These are phyloP conservation scores for Apiospora koreana DNA, from an alignment of 2,329 filamentous ascomycete genomes.

Conservation along the genomic window DNA sequence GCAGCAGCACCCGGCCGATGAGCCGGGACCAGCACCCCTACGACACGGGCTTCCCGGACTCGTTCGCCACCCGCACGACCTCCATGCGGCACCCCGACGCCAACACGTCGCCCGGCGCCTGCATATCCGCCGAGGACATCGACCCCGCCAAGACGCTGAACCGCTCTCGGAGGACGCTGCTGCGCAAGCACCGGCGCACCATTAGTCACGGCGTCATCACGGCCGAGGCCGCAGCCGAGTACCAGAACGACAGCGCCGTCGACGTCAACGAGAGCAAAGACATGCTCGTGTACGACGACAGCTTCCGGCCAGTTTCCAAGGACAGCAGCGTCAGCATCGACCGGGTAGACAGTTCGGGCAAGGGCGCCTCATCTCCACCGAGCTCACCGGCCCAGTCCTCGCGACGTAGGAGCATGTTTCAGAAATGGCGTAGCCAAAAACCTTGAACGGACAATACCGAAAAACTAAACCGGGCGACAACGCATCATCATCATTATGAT, in stretches of 20 bases:
- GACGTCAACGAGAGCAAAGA: constrained; percentile 22
- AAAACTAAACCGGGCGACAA: not conserved
- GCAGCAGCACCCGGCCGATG: constrained; percentile 28
- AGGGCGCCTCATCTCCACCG: not conserved
- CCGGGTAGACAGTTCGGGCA: not conserved
- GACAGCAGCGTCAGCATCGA: constrained; percentile 10
- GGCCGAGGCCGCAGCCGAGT: constrained; percentile 37
- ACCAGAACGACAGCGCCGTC: constrained; percentile 27
- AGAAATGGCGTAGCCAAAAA: constrained; percentile 5
- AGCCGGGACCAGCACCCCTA: constrained; percentile 25
- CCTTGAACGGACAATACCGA: not conserved
- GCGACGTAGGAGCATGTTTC: constrained; percentile 1
- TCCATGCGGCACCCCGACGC: constrained; percentile 64
- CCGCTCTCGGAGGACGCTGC: constrained; percentile 47
- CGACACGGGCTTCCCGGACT: constrained; percentile 37
- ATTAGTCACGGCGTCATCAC: constrained; percentile 48
- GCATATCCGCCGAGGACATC: constrained; percentile 56
- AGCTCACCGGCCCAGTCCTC: not conserved
- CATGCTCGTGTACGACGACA: constrained; percentile 19
- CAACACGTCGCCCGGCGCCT: constrained; percentile 56
- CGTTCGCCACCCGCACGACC: constrained; percentile 50
- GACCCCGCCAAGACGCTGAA: constrained; percentile 42
- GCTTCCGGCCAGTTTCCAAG: constrained; percentile 27
- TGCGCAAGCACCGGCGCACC: constrained; percentile 47
- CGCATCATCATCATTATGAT: not conserved